A percentile compares a stretch with the other conserved stretches of the same genome.
These are phyloP conservation scores for Diospyros kaki DNA, from an alignment of 148 eudicot species.

Conservation along the genomic window DNA sequence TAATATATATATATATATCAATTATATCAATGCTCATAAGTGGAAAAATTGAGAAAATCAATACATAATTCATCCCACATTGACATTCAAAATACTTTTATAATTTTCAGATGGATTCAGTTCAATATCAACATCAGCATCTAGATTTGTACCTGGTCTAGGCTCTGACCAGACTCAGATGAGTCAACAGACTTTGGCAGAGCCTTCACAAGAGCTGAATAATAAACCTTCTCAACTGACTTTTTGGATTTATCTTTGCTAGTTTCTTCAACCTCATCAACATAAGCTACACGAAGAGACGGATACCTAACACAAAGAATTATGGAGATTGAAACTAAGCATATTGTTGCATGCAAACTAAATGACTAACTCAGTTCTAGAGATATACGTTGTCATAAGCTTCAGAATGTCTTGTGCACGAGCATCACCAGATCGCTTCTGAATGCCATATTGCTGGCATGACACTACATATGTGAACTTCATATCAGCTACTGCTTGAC, in stretches of 20 bases:
- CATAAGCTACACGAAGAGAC: slow-evolving; percentile 54
- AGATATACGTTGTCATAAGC: slow-evolving; percentile 44
- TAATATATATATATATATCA: too few species aligned
- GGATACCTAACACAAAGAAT: slow-evolving; percentile 32
- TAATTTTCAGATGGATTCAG: neutral
- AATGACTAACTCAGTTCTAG: neutral
- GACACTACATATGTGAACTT: slow-evolving; percentile 48
- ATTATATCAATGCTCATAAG: neutral
- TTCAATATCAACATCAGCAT: neutral
- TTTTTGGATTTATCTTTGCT: slow-evolving; percentile 30
- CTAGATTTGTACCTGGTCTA: slow-evolving; percentile 13
- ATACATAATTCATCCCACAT: neutral
- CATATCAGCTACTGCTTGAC: slow-evolving; percentile 48
- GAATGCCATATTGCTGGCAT: slow-evolving; percentile 48
- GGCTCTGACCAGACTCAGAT: slow-evolving; percentile 14
- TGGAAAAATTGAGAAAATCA: neutral
- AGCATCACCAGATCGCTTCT: slow-evolving; percentile 40
- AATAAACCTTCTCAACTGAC: slow-evolving; percentile 39
- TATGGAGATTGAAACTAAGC: neutral
- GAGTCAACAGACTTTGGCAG: slow-evolving; percentile 19
- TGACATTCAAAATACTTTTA: neutral
- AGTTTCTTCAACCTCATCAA: slow-evolving; percentile 52
- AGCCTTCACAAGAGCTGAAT: slow-evolving; percentile 52
- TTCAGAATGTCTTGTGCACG: slow-evolving; percentile 48
- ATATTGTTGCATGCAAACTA: neutral